Evolutionary conservation across 2,329 filamentous ascomycete genomes (phyloP).

Genomic region (Pseudofabraea citricarpa): DNA sequence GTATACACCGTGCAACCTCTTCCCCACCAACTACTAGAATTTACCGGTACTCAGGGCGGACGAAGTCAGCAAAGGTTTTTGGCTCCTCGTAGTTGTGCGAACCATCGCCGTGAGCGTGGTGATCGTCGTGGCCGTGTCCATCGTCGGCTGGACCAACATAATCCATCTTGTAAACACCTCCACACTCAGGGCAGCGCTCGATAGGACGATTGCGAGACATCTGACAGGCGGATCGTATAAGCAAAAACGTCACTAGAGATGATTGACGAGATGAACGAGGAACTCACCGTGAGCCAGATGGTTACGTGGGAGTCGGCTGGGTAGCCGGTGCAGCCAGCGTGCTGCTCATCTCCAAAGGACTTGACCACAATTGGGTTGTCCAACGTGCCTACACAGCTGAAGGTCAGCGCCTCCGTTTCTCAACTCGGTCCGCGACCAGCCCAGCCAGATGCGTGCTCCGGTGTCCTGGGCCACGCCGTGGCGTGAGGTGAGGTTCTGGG

Average conservation of each 20-base stretch:
- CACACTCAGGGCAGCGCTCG: conserved; percentile 95
- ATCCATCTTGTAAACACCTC: conserved; percentile 95
- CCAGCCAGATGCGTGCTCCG: neutral
- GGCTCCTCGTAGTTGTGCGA: conserved; percentile 69
- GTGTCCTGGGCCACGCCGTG: neutral
- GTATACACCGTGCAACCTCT: conserved; percentile 1
- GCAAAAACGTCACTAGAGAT: too few relatives aligned
- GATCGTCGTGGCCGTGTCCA: conserved; percentile 55
- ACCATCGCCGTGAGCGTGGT: conserved; percentile 47
- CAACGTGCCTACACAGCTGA: conserved; percentile 64
- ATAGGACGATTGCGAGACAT: conserved; percentile 84
- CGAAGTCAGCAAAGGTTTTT: conserved; percentile 94
- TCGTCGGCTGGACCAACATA: conserved; percentile 84
- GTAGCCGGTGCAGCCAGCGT: conserved; percentile 89
- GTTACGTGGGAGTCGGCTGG: conserved; percentile 90
- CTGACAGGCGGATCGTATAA: conserved; percentile 36
- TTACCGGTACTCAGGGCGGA: conserved; percentile 93
- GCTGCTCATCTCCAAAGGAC: conserved; percentile 94
- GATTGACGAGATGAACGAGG: neutral
- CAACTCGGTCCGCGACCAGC: conserved; percentile 10
- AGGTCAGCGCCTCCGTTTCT: neutral
- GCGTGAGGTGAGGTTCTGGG: neutral
- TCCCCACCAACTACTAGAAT: conserved; percentile 3
- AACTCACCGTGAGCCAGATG: conserved; percentile 80
- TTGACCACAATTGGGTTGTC: conserved; percentile 86